A percentile compares a stretch with the other conserved stretches of the same genome.
These are phyloP conservation scores for Salix koriyanagi DNA, from an alignment of 345 rosid genomes.

Conservation along the genomic window DNA sequence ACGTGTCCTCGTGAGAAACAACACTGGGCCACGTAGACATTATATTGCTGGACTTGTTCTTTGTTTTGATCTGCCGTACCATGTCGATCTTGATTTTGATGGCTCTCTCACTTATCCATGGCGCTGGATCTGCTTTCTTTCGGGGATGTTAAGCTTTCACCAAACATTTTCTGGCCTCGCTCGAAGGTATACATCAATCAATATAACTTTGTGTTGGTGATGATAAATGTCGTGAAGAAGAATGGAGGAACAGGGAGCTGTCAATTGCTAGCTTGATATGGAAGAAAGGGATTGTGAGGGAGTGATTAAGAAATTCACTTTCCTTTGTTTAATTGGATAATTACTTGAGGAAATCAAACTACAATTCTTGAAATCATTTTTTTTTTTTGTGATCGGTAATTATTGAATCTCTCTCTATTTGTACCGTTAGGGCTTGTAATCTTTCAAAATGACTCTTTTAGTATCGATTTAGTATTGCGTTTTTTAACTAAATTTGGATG, in stretches of 20 bases:
- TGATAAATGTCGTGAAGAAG: background rate
- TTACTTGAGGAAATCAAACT: background rate
- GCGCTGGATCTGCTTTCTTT: background rate
- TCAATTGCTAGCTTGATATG: background rate
- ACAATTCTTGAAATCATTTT: too few species aligned
- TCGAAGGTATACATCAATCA: background rate
- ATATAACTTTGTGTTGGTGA: background rate
- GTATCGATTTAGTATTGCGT: too few species aligned
- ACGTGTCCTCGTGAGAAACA: background rate
- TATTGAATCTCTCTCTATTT: too few species aligned
- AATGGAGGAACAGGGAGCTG: background rate
- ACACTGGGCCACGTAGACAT: background rate
- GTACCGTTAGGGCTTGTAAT: too few species aligned
- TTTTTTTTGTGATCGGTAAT: too few species aligned
- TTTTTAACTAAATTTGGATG: too few species aligned
- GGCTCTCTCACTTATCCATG: background rate
- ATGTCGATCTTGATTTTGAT: background rate
- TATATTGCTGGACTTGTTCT: background rate
- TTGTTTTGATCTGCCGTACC: background rate
- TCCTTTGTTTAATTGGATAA: background rate
- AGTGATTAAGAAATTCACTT: background rate
- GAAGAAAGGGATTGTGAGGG: background rate
- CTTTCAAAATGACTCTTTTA: too few species aligned
- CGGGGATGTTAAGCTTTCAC: background rate
- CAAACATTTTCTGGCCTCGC: background rate